Evolutionary conservation across 345 rosid genomes (phyloP), one percentile per base, ranked within the genome.

Genomic region (Firmiana major): DNA sequence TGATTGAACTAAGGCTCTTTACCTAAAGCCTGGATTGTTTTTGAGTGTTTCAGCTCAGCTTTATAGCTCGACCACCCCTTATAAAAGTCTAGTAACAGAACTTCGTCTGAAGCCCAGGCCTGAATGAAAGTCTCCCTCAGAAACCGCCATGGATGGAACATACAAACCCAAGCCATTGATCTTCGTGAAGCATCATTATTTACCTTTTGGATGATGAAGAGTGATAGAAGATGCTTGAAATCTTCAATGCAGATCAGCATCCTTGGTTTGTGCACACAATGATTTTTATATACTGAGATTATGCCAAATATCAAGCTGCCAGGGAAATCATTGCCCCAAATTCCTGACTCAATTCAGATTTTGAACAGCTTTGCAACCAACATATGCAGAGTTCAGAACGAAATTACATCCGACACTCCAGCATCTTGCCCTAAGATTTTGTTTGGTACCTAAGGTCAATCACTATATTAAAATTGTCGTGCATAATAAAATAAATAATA

Each of bases 371-470:
- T 69, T 48, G n/a, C 24, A 16, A 22, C 36, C 40, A 19, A 28
- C 57, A 51, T 1, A 55, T 31, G 74, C 26, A 71, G 26, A 48
- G 24, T 49, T 70, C 42, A 70, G 74, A 70, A 49, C 0, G 24
- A 51, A 55, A 51, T 51, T 28, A 40, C 31, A 51, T 51, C 59
- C 59, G 28, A 48, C 24, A 49, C 26, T 26, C 21, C 74, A 28
- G 74, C 28, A 49, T 70, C 74, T 49, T 28, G 74, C 16, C 24
- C 74, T 28, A 48, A 9, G 74, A 70, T 49, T 70, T 9, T 70
- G 59, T 71, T 51, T 31, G 60, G 60, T 28, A 62, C 40, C 3
- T 28, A 13, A 62, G 8, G 40, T 62, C 65, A 62, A 60, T 7
- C 38, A 60, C 64, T 28, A n/a, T n/a, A n/a, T n/a, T n/a, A n/a